Percentiles rank a stretch among this genome's conserved stretches.
Conservation (phyloP, 257 asterid species). For the Solanum neorickii region DNA sequence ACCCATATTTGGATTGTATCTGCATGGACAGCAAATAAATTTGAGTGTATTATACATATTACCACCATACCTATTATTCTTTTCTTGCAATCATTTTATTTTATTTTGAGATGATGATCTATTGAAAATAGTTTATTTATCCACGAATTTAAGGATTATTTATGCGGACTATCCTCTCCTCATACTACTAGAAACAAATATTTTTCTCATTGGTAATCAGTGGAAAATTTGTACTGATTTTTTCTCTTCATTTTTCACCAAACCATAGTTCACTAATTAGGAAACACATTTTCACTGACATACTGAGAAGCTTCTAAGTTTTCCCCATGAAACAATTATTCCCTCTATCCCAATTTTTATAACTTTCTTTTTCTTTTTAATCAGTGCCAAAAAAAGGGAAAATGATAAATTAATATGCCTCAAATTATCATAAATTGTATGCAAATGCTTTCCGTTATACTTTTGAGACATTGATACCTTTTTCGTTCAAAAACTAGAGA, state of each 20-base stretch:
- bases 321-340: no score
- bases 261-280: neutral
- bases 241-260: neutral
- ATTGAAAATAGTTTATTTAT: neutral
- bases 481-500: no score
- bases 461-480: no score
- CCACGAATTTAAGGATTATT: neutral
- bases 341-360: neutral
- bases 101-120: neutral
- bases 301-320: neutral
- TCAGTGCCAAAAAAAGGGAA: no score
- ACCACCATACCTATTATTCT: neutral
- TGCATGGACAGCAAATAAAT: neutral
- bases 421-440: no score
- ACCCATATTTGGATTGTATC: constrained; percentile 1
- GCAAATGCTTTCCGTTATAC: no score
- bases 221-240: neutral
- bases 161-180: neutral
- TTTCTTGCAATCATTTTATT: neutral
- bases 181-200: neutral
- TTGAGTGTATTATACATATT: neutral
- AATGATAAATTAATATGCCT: no score
- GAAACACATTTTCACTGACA: neutral
- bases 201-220: neutral
- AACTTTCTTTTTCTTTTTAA: no score